phyloP scores from a whole-genome alignment of 305 asterid species.

The Fraxinus floribunda region DNA sequence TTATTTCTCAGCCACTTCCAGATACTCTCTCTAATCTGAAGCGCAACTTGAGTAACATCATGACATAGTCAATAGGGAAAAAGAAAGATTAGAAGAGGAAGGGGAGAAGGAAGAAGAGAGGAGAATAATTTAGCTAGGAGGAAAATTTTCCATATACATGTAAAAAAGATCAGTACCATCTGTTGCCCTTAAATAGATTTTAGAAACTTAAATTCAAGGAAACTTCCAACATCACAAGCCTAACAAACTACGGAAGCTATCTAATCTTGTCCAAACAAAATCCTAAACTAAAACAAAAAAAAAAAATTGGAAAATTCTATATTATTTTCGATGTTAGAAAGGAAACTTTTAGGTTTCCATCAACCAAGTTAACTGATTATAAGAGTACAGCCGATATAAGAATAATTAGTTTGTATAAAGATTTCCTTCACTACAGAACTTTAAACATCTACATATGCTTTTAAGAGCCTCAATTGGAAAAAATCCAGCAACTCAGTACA shows the following conservation, averaged over 20 bases:
- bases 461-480: neutral
- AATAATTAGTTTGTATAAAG: neutral
- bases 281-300: neutral
- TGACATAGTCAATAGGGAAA: neutral
- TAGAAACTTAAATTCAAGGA: neutral
- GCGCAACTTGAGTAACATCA: neutral
- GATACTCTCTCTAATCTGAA: neutral
- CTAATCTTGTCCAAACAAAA: neutral
- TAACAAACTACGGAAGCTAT: neutral
- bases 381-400: neutral
- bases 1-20: neutral
- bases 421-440: neutral
- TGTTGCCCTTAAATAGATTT: neutral
- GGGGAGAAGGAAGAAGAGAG: neutral
- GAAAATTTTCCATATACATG: neutral
- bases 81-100: neutral
- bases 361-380: neutral
- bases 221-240: neutral
- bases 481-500: neutral
- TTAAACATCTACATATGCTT: neutral
- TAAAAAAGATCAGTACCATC: neutral
- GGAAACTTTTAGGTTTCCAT: neutral
- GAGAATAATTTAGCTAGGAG: neutral
- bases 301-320: neutral
- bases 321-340: neutral